These are phyloP conservation scores for Solioccasus polychromus DNA, from an alignment of 768 basidiomycete genomes.

Conservation along the genomic window DNA sequence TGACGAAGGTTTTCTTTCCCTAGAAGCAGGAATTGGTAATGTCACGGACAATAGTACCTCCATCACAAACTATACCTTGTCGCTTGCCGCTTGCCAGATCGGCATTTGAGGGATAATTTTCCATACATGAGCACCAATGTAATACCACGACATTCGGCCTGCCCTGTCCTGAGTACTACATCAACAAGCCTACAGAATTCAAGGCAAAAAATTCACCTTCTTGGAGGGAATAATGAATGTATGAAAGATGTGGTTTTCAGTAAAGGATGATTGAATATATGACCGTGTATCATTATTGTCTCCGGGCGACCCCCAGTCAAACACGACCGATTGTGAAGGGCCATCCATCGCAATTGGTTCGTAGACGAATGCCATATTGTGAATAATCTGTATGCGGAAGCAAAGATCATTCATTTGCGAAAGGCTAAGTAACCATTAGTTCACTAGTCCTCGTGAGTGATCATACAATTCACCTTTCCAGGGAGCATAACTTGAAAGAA, in stretches of 20 bases:
- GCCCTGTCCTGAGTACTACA: constrained; percentile 28
- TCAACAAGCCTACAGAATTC: constrained; percentile 5
- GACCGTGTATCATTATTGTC: constrained; percentile 32
- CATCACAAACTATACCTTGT: constrained; percentile 29
- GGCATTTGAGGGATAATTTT: constrained; percentile 24
- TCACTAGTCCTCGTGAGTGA: neutral
- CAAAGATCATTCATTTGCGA: constrained; percentile 37
- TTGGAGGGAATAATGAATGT: constrained; percentile 49
- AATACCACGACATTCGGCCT: constrained; percentile 39
- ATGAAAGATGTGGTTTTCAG: constrained; percentile 37
- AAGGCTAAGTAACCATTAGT: constrained; percentile 27
- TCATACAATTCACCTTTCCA: constrained; percentile 24
- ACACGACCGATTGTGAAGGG: constrained; percentile 39
- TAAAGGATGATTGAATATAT: constrained; percentile 32
- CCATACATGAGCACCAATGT: constrained; percentile 52
- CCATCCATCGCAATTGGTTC: constrained; percentile 57
- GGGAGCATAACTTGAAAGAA: constrained; percentile 23
- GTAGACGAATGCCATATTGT: constrained; percentile 46
- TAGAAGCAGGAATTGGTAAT: constrained; percentile 3
- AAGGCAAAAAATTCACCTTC: constrained; percentile 32
- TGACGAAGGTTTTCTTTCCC: constrained; percentile 34
- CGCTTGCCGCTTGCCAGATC: constrained; percentile 40
- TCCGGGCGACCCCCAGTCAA: constrained; percentile 49
- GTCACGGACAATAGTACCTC: neutral
- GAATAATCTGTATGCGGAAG: constrained; percentile 40